A percentile compares a stretch with the other conserved stretches of the same genome.
Conservation (phyloP, 371 early-diverging fungal species). For the Mortierella sp. region DNA sequence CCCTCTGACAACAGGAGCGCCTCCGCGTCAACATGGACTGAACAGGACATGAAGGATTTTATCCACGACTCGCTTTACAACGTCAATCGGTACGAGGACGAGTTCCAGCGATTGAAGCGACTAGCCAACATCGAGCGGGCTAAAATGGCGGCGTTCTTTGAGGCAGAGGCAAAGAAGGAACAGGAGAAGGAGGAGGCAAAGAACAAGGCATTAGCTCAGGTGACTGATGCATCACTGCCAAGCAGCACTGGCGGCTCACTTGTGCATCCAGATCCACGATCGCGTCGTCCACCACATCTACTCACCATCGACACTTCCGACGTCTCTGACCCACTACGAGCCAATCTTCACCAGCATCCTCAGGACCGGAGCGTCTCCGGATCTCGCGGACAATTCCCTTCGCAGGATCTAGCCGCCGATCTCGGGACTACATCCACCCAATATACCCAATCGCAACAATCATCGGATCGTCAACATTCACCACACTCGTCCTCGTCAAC, state of each 20-base stretch:
- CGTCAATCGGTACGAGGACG: conserved; percentile 54
- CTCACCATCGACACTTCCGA: neutral
- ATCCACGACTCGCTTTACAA: conserved; percentile 46
- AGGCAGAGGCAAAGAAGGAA: conserved; percentile 31
- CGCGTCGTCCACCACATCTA: conserved; percentile 9
- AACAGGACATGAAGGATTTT: conserved; percentile 33
- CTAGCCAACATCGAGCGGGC: conserved; percentile 36
- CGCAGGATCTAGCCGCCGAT: conserved; percentile 12
- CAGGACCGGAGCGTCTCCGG: neutral
- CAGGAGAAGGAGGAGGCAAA: conserved; percentile 16
- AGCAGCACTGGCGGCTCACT: neutral
- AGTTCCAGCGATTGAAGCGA: conserved; percentile 36
- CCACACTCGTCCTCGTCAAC: too few relatives aligned
- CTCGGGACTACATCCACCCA: neutral
- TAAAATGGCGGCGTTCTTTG: conserved; percentile 33
- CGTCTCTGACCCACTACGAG: neutral
- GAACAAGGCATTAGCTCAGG: neutral
- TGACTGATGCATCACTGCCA: neutral
- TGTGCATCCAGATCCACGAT: conserved; percentile 13
- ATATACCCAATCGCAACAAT: conserved; percentile 31
- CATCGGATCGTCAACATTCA: neutral
- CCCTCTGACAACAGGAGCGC: neutral
- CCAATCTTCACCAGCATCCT: neutral
- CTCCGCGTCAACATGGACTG: conserved; percentile 14
- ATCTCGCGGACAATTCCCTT: conserved; percentile 14